Evolutionary conservation across 1,139 yeast species (phyloP).

Genomic region (Taiozyma sp.): DNA sequence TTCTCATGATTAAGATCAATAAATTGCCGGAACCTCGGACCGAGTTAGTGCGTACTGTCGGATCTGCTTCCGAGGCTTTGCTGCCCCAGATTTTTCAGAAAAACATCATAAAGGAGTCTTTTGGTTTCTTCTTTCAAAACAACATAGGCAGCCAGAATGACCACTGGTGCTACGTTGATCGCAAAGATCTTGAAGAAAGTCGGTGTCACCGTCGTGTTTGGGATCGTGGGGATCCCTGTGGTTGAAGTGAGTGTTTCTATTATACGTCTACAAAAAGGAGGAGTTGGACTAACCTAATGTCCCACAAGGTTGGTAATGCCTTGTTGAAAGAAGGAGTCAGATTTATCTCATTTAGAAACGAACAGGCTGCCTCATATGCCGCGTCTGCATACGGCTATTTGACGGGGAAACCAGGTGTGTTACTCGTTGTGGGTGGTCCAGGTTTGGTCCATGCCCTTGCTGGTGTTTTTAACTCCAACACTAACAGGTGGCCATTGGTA

Average conservation of each 20-base stretch:
- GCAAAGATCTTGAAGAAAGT: slow-evolving; percentile 40
- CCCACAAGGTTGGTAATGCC: slow-evolving; percentile 40
- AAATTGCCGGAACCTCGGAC: no score
- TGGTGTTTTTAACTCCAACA: slow-evolving; percentile 53
- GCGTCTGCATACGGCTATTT: slow-evolving; percentile 62
- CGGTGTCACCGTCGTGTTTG: slow-evolving; percentile 52
- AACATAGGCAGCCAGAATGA: neutral
- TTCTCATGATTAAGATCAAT: no score
- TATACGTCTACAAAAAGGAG: neutral
- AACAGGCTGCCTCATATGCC: slow-evolving; percentile 66
- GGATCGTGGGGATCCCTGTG: slow-evolving; percentile 66
- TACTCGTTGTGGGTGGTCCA: slow-evolving; percentile 67
- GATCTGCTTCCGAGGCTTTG: no score
- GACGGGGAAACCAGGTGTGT: slow-evolving; percentile 56
- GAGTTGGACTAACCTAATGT: neutral
- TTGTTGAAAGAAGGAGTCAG: slow-evolving; percentile 44
- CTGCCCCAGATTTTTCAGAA: neutral
- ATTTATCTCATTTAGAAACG: slow-evolving; percentile 56
- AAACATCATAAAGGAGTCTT: no score
- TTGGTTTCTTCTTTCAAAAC: no score
- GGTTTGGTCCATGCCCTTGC: slow-evolving; percentile 61
- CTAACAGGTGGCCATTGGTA: slow-evolving; percentile 55
- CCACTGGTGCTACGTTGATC: slow-evolving; percentile 25
- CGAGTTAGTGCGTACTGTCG: no score
- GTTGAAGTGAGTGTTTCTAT: slow-evolving; percentile 33